Evolutionary conservation across 176 grass and related monocot genomes (phyloP).

Genomic region (Tillandsia leiboldiana): DNA sequence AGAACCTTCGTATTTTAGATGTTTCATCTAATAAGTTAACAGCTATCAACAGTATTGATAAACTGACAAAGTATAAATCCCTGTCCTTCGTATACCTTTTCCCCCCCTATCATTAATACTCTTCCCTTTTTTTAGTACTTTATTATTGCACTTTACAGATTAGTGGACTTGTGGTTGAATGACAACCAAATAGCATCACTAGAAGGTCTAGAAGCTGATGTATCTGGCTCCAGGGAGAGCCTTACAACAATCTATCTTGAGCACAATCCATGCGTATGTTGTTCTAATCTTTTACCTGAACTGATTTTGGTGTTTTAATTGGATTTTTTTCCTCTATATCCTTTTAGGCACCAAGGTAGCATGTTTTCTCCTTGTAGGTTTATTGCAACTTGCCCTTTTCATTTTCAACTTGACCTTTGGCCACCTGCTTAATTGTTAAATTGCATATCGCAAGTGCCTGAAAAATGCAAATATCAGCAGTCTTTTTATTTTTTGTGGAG

Average conservation of each 20-base stretch:
- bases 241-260: slow-evolving; percentile 94
- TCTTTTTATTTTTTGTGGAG: background rate
- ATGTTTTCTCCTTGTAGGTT: background rate
- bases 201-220: slow-evolving; percentile 48
- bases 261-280: slow-evolving; percentile 83
- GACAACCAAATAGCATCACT: slow-evolving; percentile 95
- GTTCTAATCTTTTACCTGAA: slow-evolving; percentile 6
- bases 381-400: background rate
- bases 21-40: slow-evolving; percentile 91
- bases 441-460: background rate
- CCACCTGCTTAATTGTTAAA: background rate
- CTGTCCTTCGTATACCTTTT: background rate
- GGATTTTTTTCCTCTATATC: background rate
- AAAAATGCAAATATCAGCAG: background rate
- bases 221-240: slow-evolving; percentile 54
- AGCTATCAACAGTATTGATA: slow-evolving; percentile 52
- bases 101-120: background rate
- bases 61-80: slow-evolving; percentile 50
- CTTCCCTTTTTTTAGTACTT: slow-evolving; percentile 15
- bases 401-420: background rate
- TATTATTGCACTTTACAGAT: slow-evolving; percentile 24
- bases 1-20: slow-evolving; percentile 79
- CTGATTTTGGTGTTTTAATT: background rate
- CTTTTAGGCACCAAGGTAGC: background rate
- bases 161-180: slow-evolving; percentile 98